A percentile compares a stretch with the other conserved stretches of the same genome.
phyloP scores from a whole-genome alignment of 768 basidiomycete genomes.

The Cubamyces sp. region DNA sequence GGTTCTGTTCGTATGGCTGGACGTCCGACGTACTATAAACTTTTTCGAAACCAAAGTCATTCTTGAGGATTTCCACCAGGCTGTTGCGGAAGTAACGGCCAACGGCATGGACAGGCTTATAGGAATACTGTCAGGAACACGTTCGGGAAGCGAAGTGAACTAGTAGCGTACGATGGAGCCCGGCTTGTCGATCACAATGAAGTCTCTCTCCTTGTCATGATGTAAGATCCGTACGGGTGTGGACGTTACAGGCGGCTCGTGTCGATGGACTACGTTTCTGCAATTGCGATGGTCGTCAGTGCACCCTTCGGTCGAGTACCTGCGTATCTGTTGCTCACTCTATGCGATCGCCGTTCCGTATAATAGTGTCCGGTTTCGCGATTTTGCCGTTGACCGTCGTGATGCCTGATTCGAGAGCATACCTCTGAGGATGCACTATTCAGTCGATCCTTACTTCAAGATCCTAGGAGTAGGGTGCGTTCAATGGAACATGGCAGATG shows the following conservation, averaged over 20 bases:
- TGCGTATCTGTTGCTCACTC: conserved; percentile 55
- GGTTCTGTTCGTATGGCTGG: not conserved
- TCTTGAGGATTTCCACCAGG: conserved; percentile 81
- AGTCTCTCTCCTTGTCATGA: conserved; percentile 77
- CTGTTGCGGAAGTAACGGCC: conserved; percentile 91
- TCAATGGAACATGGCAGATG: conserved; percentile 2
- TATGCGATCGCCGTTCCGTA: conserved; percentile 86
- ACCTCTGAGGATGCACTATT: conserved; percentile 45
- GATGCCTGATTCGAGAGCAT: conserved; percentile 89
- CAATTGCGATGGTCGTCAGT: not conserved
- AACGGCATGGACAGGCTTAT: conserved; percentile 87
- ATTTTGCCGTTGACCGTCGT: conserved; percentile 91
- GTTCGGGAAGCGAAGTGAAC: conserved; percentile 4
- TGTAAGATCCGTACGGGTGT: conserved; percentile 80
- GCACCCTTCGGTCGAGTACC: not conserved
- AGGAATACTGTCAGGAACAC: conserved; percentile 13
- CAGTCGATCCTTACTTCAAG: not conserved
- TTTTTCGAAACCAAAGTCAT: conserved; percentile 81
- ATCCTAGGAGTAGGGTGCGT: not conserved
- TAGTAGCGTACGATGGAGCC: conserved; percentile 84
- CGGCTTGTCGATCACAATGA: conserved; percentile 95
- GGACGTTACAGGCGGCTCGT: conserved; percentile 93
- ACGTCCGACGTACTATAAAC: conserved; percentile 71
- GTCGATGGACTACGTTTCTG: conserved; percentile 93
- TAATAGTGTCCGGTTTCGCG: conserved; percentile 77